phyloP scores from a whole-genome alignment of 2,329 filamentous ascomycete species.

The Neodidymelliopsis sp. region DNA sequence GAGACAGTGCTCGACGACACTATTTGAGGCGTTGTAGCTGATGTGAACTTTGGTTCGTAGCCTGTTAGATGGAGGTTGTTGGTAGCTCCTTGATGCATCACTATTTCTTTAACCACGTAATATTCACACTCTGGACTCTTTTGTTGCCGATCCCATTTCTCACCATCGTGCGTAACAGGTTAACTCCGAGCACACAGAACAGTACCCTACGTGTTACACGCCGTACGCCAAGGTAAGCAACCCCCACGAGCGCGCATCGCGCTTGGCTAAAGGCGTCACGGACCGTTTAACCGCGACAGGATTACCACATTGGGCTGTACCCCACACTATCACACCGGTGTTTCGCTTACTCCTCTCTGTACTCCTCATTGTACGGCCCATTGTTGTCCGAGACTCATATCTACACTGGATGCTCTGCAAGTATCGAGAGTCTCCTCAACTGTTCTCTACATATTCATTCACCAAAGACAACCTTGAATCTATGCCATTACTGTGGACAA shows the following conservation, averaged over 20 bases:
- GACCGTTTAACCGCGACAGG: slow-evolving; percentile 43
- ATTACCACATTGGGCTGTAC: slow-evolving; percentile 37
- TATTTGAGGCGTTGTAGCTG: too few species aligned
- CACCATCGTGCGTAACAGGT: too few species aligned
- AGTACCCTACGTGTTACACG: neutral
- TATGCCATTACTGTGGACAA: slow-evolving; percentile 24
- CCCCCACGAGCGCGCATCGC: slow-evolving; percentile 15
- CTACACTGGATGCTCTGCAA: neutral
- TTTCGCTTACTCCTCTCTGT: slow-evolving; percentile 6
- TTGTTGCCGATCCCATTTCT: too few species aligned
- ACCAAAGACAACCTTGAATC: slow-evolving; percentile 30
- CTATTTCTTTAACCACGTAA: too few species aligned
- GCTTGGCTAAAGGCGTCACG: slow-evolving; percentile 41
- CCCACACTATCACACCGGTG: slow-evolving; percentile 37
- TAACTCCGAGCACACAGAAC: neutral
- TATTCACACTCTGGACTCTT: too few species aligned
- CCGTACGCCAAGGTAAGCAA: slow-evolving; percentile 7
- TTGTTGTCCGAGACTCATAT: slow-evolving; percentile 36
- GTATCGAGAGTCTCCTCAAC: neutral
- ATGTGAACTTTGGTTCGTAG: too few species aligned
- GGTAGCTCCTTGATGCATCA: too few species aligned
- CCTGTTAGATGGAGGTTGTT: too few species aligned
- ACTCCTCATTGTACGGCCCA: slow-evolving; percentile 30
- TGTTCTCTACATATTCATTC: neutral
- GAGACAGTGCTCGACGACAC: too few species aligned